These are phyloP conservation scores for Neostapfia colusana DNA, from an alignment of 176 grass and related monocot genomes.

Conservation along the genomic window DNA sequence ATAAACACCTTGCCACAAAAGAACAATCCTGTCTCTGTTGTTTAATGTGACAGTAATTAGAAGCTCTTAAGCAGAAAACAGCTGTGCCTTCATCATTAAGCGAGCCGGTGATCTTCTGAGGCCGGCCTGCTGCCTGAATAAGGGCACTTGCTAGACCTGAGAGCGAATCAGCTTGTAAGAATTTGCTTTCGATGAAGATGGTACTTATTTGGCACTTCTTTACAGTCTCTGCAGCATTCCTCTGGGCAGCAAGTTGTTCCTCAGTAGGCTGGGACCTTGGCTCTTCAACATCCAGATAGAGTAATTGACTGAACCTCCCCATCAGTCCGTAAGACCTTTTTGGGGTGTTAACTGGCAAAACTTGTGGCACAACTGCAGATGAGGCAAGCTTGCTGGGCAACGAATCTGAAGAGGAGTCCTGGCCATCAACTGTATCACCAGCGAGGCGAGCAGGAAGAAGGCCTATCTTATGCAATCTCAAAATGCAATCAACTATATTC, in stretches of 20 bases:
- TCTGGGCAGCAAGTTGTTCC: conserved; percentile 82
- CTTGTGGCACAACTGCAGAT: conserved; percentile 47
- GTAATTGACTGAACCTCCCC: conserved; percentile 89
- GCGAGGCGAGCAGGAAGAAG: conserved; percentile 68
- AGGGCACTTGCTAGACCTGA: conserved; percentile 72
- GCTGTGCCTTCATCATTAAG: conserved; percentile 78
- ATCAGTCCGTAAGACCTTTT: conserved; percentile 77
- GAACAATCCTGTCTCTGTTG: conserved; percentile 90
- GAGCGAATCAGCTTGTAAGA: conserved; percentile 87
- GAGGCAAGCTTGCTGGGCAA: conserved; percentile 48
- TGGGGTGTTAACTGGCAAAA: conserved; percentile 54
- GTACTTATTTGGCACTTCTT: conserved; percentile 81
- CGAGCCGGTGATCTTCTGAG: conserved; percentile 68
- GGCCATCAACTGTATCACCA: conserved; percentile 59
- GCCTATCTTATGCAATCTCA: conserved; percentile 78
- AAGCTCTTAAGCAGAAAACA: conserved; percentile 90
- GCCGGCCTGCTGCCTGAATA: conserved; percentile 72
- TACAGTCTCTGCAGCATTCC: conserved; percentile 69
- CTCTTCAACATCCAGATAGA: conserved; percentile 82
- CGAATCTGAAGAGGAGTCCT: conserved; percentile 67
- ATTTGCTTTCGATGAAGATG: conserved; percentile 95
- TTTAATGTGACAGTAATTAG: conserved; percentile 91
- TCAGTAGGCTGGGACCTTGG: conserved; percentile 73
- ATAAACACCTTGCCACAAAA: conserved; percentile 90
- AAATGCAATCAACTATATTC: conserved; percentile 87